These are phyloP conservation scores for Nicotiana rustica DNA, from an alignment of 305 asterid species.

Conservation along the genomic window DNA sequence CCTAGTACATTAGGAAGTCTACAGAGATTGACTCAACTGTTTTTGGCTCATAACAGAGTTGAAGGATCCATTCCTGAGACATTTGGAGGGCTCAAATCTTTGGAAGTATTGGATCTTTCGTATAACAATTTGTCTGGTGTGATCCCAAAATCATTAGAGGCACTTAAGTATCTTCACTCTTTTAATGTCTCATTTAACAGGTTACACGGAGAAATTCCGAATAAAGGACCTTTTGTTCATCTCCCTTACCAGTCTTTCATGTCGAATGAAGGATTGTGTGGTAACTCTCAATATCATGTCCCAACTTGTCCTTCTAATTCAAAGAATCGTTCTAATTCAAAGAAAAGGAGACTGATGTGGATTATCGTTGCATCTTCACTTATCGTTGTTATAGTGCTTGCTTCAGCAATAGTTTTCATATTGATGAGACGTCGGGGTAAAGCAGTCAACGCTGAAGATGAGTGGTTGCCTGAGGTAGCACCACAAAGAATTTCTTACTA, in stretches of 20 bases:
- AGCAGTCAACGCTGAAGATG: background rate
- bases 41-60: slow-evolving; percentile 27
- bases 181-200: slow-evolving; percentile 34
- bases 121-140: slow-evolving; percentile 26
- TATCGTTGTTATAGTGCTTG: background rate
- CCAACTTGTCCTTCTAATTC: background rate
- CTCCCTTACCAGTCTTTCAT: slow-evolving; percentile 27
- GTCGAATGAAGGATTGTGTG: slow-evolving; percentile 32
- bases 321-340: background rate
- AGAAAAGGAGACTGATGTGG: background rate
- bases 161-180: background rate
- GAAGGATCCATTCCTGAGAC: slow-evolving; percentile 21
- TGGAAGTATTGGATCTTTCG: slow-evolving; percentile 28
- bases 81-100: background rate
- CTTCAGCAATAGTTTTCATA: background rate
- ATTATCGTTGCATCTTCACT: background rate
- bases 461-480: background rate
- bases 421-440: background rate
- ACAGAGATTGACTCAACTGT: slow-evolving; percentile 25
- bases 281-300: background rate
- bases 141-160: slow-evolving; percentile 32
- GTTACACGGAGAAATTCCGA: slow-evolving; percentile 37
- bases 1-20: slow-evolving; percentile 26
- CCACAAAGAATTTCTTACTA: slow-evolving; percentile 33
- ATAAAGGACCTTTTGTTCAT: slow-evolving; percentile 21